Base-by-base conservation (phyloP, 2,329 filamentous ascomycete genomes). In the Teratosphaeriaceae sp. region DNA sequence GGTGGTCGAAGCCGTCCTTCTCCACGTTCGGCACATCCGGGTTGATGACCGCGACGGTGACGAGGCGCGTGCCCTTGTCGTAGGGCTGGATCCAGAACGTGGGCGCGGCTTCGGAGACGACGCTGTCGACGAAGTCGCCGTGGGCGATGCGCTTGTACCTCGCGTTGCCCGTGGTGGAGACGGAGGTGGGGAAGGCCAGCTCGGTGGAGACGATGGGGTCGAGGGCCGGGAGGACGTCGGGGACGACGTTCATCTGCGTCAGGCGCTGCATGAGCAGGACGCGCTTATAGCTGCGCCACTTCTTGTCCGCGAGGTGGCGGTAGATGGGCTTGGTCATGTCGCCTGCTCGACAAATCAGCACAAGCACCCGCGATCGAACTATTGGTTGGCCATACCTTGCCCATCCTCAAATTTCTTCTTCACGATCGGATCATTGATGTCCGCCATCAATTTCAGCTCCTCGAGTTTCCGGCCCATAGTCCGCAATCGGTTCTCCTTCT, bases 251-350 rank as follows among this genome's bases (percentile, higher is more conserved):
- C 74, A 97, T 84, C 64, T 95, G 88, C 38, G 78, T 72, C 59
- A 97, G 84, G 61, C 92, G 84, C 72, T 98, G 92, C 49, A 81
- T 73, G 50, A 94, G 78, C 50, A 97, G 70, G 55, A 80, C 79
- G 56, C 84, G 80, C 61, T 88, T 83, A 70, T 92, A 88, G 51
- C 80, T 74, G 55, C 83, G 81, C 92, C 92, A 98, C 71, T 94
- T 88, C 56, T 76, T 72, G 60, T 95, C 79, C 47, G 90, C 87
- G 39, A 97, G 82, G 65, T 85, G 78, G 51, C 90, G 85, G 72
- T 98, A 98, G 61, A 98, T 89, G 50, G 90, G 90, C 66, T 94
- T 94, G 71, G 79, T 83, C 88, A 97, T 90, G 66, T 97, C 88
- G 52, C 85, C 89, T 96, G 52, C 11, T 11, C 21, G 21, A 49